Evolutionary conservation across 306 rosid species (phyloP).

Genomic region (Cicer pinnatifidum): DNA sequence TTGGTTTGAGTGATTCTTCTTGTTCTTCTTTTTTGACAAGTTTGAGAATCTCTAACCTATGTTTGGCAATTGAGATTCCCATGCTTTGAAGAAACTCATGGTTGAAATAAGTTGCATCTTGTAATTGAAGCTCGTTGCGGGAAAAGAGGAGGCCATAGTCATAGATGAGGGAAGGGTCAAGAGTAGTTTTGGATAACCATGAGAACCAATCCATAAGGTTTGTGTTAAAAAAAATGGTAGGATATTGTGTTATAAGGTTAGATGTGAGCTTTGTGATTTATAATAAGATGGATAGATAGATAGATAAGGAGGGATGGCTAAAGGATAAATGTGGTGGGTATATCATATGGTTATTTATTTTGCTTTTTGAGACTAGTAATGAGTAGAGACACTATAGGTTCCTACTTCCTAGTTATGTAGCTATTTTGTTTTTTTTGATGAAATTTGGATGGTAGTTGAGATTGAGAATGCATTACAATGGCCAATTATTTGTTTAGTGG

Average conservation of each 20-base stretch:
- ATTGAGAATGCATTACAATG: slow-evolving; percentile 47
- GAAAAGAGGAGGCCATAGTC: slow-evolving; percentile 77
- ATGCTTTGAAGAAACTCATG: slow-evolving; percentile 88
- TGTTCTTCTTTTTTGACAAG: slow-evolving; percentile 59
- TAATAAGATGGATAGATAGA: slow-evolving; percentile 26
- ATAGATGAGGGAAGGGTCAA: slow-evolving; percentile 68
- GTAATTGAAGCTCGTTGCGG: slow-evolving; percentile 66
- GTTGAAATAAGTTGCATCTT: slow-evolving; percentile 69
- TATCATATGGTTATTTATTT: slow-evolving; percentile 38
- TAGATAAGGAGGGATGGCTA: slow-evolving; percentile 43
- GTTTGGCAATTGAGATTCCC: slow-evolving; percentile 87
- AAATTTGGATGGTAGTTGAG: slow-evolving; percentile 63
- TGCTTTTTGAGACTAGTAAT: not conserved
- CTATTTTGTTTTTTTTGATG: not conserved
- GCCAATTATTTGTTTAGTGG: slow-evolving; percentile 39
- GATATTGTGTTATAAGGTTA: slow-evolving; percentile 36
- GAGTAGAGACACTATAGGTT: not conserved
- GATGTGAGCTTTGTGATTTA: slow-evolving; percentile 40
- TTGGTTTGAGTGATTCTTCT: slow-evolving; percentile 25
- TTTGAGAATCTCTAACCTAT: slow-evolving; percentile 87
- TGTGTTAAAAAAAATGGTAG: slow-evolving; percentile 16
- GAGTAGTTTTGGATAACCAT: slow-evolving; percentile 80
- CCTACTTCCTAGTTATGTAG: not conserved
- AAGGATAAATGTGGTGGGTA: slow-evolving; percentile 60
- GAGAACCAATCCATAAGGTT: slow-evolving; percentile 86